Percentiles rank a stretch among this genome's conserved stretches.
phyloP scores from a whole-genome alignment of 208 protist genomes.

The Porcisia deanei region DNA sequence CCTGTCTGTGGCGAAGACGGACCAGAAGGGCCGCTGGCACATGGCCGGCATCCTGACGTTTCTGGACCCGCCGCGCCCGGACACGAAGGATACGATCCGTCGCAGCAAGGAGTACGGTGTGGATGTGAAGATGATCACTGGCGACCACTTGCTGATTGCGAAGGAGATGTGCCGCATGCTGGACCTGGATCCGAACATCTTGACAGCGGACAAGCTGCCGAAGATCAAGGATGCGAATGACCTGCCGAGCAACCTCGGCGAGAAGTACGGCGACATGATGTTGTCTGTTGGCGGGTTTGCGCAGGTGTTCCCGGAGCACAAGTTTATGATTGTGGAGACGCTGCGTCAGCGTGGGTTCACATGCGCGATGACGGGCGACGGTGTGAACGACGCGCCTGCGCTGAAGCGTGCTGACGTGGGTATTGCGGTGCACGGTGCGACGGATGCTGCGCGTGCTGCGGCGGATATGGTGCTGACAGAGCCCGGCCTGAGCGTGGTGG shows the following conservation, averaged over 20 bases:
- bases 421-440: conserved; percentile 94
- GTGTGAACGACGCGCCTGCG: conserved; percentile 34
- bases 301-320: conserved; percentile 96
- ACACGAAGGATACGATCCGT: conserved; percentile 89
- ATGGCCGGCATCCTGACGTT: conserved; percentile 91
- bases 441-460: conserved; percentile 92
- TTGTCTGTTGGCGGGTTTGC: conserved; percentile 81
- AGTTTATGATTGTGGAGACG: conserved; percentile 94
- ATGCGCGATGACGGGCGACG: conserved; percentile 97
- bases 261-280: conserved; percentile 77
- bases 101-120: conserved; percentile 87
- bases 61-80: conserved; percentile 91
- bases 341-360: conserved; percentile 90
- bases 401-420: conserved; percentile 96
- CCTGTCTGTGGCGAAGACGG: conserved; percentile 66
- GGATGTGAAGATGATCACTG: conserved; percentile 96
- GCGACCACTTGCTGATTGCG: conserved; percentile 92
- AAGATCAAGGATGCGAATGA: conserved; percentile 64
- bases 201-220: conserved; percentile 71
- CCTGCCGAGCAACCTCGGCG: conserved; percentile 55
- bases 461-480: conserved; percentile 96
- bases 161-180: conserved; percentile 93
- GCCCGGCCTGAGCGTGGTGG: conserved; percentile 92
- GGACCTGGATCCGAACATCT: conserved; percentile 91
- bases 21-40: conserved; percentile 64